These are phyloP conservation scores for Aspergillus aculeatinus DNA, from an alignment of 2,329 filamentous ascomycete genomes.

Conservation along the genomic window DNA sequence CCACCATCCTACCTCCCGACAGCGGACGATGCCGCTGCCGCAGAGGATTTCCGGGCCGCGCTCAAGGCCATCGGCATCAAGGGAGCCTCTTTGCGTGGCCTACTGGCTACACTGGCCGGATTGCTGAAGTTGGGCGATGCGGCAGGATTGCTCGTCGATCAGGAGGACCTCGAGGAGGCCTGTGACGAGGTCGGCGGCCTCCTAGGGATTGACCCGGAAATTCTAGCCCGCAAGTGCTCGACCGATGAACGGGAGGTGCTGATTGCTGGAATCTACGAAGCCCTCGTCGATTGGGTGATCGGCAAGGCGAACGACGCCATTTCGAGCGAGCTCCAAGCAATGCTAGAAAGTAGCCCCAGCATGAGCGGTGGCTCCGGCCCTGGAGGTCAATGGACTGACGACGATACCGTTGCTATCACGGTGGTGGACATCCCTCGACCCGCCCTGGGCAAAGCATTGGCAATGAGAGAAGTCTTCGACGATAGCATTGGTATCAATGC, in stretches of 20 bases:
- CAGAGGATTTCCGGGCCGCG: constrained; percentile 85
- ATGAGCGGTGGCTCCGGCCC: constrained; percentile 56
- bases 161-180: constrained; percentile 77
- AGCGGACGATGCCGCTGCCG: constrained; percentile 86
- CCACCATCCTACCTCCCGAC: constrained; percentile 88
- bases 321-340: constrained; percentile 67
- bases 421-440: constrained; percentile 82
- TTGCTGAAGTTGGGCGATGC: constrained; percentile 91
- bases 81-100: constrained; percentile 73
- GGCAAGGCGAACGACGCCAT: constrained; percentile 85
- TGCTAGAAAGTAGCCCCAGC: constrained; percentile 64
- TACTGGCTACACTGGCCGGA: constrained; percentile 82
- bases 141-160: constrained; percentile 78
- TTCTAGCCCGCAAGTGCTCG: constrained; percentile 73
- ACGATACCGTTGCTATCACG: constrained; percentile 84
- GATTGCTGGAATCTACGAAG: constrained; percentile 86
- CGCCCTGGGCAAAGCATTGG: constrained; percentile 79
- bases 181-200: constrained; percentile 88
- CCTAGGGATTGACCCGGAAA: constrained; percentile 81
- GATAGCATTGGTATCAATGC: constrained; percentile 89
- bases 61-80: constrained; percentile 93
- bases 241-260: constrained; percentile 81
- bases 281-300: constrained; percentile 92
- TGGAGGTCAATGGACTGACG: constrained; percentile 66
- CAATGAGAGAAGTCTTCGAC: constrained; percentile 88